A percentile compares a stretch with the other conserved stretches of the same genome.
Conservation (phyloP, 2,329 filamentous ascomycete species). For the Mycogone perniciosa region DNA sequence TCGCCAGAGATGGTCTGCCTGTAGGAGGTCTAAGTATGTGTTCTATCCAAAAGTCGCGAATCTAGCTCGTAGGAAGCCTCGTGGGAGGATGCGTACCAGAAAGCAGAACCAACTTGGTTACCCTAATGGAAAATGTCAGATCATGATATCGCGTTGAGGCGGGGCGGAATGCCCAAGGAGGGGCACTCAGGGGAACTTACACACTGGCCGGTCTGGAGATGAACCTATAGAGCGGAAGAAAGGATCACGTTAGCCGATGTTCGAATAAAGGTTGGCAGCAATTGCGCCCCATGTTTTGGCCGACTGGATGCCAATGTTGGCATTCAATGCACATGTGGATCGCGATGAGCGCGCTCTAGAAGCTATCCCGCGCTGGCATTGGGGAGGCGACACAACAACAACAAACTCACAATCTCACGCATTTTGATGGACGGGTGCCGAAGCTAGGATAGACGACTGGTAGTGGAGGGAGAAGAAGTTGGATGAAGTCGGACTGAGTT, state of each 20-base stretch:
- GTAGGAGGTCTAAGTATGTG: constrained; percentile 4
- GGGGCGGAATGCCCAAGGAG: constrained; percentile 3
- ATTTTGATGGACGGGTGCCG: constrained; percentile 9
- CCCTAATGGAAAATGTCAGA: constrained; percentile 55
- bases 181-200: constrained; percentile 45
- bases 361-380: constrained; percentile 1
- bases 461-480: constrained; percentile 4
- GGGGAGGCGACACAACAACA: constrained; percentile 1
- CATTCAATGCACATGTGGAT: background rate
- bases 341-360: constrained; percentile 2
- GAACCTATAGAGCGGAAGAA: constrained; percentile 62
- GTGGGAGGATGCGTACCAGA: constrained; percentile 45
- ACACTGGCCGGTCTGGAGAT: constrained; percentile 99
- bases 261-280: background rate
- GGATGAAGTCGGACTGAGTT: constrained; percentile 4
- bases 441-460: background rate
- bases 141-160: constrained; percentile 13
- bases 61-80: background rate
- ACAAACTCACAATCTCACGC: constrained; percentile 15
- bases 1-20: constrained; percentile 79
- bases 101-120: constrained; percentile 99
- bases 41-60: constrained; percentile 3
- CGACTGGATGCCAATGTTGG: background rate
- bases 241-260: constrained; percentile 3
- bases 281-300: background rate